Evolutionary conservation across 139 green algal genomes (phyloP), one percentile per base, ranked within the genome.

Genomic region (Diplosphaera chodatii): DNA sequence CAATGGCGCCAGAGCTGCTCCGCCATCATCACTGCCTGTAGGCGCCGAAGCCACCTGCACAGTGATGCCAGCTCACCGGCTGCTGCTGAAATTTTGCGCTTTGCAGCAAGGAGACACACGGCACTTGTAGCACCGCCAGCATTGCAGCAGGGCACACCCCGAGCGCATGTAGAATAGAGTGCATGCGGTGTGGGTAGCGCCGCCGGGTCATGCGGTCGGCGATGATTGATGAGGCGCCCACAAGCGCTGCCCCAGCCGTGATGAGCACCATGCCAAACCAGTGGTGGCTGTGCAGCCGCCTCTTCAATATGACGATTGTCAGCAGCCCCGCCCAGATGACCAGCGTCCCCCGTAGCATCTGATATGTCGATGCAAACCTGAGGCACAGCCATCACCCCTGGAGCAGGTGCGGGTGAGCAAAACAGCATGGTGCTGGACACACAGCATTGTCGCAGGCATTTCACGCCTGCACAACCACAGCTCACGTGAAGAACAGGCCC

Each of bases 291-390:
- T 85, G 87, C 34, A 97, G 82, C 6, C 67, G 68, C 23, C 89
- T 83, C 30, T 85, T 75, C 40, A 96, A 77, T 40, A 95, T 71
- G n/a, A 83, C 13, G 25, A 94, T 77, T 2, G 91, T 97, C 77
- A 94, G 86, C 41, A 89, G 48, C 34, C 90, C 91, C 0, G 90
- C 85, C 75, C 88, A 95, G n/a, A 94, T 69, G 32, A 95, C 91
- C 59, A 97, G 71, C 30, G 88, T 94, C 20, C 90, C 91, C 4
- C 91, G 82, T 40, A 97, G 83, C 91, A 97, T 97, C 81, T 97
- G 91, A 74, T 88, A 97, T 2, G 77, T 85, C 32, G 80, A 89
- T 0, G 91, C 86, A 68, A 83, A 92, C 10, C 86, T 91, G 84
- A 40, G 71, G 25, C 27, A 22, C 29, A 69, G 31, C 18, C 31